phyloP scores from a whole-genome alignment of 2,329 filamentous ascomycete genomes.

The Fusarium longipes region DNA sequence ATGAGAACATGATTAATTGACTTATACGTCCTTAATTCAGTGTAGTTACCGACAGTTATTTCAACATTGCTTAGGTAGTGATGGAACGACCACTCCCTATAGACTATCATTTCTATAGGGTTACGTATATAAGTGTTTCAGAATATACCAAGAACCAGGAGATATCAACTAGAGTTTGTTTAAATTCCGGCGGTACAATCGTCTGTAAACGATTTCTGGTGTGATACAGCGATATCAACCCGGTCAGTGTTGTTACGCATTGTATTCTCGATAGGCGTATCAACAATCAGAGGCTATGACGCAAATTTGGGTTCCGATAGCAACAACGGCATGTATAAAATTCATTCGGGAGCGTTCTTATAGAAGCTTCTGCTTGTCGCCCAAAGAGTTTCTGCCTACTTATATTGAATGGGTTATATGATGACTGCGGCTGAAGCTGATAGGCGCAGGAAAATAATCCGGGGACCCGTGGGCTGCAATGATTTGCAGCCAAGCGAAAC shows the following conservation, averaged over 20 bases:
- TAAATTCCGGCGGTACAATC: neutral
- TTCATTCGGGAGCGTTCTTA: neutral
- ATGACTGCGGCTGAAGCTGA: conserved; percentile 18
- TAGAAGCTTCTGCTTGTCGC: neutral
- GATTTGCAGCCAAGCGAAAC: conserved; percentile 43
- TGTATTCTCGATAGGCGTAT: neutral
- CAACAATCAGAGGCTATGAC: neutral
- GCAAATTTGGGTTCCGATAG: neutral
- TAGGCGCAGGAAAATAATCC: conserved; percentile 21
- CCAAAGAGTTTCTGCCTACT: neutral
- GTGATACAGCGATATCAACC: neutral
- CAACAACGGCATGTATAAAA: neutral
- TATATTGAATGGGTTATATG: conserved; percentile 7
- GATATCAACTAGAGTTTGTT: no score
- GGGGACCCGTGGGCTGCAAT: conserved; percentile 30
- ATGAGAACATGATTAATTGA: conserved; percentile 35
- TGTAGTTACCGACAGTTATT: neutral
- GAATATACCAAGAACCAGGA: no score
- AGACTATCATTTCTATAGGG: neutral
- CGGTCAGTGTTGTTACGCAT: neutral
- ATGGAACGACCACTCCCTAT: neutral
- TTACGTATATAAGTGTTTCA: neutral
- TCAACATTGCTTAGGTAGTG: neutral
- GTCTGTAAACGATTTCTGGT: neutral
- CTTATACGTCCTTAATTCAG: neutral